These are phyloP conservation scores for Trifolium dubium DNA, from an alignment of 306 rosid species.

Conservation along the genomic window DNA sequence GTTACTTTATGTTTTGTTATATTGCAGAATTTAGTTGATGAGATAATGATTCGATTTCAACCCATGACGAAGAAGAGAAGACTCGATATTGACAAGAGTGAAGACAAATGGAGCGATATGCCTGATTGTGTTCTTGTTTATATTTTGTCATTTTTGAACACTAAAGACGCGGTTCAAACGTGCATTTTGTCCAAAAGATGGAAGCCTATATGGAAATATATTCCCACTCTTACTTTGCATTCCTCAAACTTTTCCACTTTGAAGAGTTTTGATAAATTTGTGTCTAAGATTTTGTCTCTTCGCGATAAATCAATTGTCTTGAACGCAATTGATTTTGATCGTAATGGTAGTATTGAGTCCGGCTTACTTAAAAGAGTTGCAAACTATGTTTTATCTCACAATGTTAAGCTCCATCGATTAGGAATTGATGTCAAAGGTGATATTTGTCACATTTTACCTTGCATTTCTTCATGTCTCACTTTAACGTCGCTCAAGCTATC, in stretches of 20 bases:
- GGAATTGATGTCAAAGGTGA: conserved; percentile 1
- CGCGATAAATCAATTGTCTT: background rate
- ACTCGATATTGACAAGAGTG: background rate
- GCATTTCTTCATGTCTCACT: conserved; percentile 10
- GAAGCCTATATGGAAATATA: conserved; percentile 27
- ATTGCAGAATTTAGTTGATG: too few relatives aligned
- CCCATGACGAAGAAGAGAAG: background rate
- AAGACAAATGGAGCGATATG: conserved; percentile 29
- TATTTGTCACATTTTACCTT: background rate
- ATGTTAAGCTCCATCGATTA: background rate
- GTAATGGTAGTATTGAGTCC: background rate
- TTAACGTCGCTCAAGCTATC: conserved; percentile 39
- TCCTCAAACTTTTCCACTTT: background rate
- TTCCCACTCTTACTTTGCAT: conserved; percentile 4
- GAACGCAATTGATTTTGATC: conserved; percentile 18
- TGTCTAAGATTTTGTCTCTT: background rate
- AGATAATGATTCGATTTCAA: too few relatives aligned
- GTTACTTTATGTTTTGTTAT: too few relatives aligned
- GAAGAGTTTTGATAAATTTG: conserved; percentile 16
- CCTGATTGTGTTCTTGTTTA: conserved; percentile 37
- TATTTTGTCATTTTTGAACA: conserved; percentile 14
- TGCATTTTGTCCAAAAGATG: conserved; percentile 28
- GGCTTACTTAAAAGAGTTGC: background rate
- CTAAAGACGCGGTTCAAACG: conserved; percentile 28
- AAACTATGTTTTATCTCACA: conserved; percentile 5